Conservation (phyloP, 129 eudicot genomes). For the Flaveria robusta region DNA sequence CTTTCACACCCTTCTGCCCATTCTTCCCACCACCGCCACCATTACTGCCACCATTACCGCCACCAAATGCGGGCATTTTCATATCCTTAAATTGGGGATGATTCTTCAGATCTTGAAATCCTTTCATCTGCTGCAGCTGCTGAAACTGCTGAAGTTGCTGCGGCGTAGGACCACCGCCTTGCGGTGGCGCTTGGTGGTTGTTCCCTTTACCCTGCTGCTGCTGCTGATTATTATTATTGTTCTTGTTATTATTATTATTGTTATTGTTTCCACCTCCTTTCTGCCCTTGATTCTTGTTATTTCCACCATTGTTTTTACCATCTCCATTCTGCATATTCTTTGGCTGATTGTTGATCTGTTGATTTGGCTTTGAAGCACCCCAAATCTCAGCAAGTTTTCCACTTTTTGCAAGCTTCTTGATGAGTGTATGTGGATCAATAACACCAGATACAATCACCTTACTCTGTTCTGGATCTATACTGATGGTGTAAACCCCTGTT, state of each 20-base stretch:
- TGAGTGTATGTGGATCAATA: conserved; percentile 64
- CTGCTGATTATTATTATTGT: conserved; percentile 26
- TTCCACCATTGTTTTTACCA: conserved; percentile 24
- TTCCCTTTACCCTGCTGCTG: conserved; percentile 37
- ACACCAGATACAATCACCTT: conserved; percentile 78
- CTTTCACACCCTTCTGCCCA: conserved; percentile 50
- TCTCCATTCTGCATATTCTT: conserved; percentile 61
- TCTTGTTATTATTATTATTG: conserved; percentile 22
- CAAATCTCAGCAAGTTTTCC: conserved; percentile 83
- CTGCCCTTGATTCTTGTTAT: conserved; percentile 33
- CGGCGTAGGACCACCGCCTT: conserved; percentile 42
- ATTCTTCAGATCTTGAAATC: conserved; percentile 53
- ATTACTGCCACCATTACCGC: conserved; percentile 3
- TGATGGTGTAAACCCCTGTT: conserved; percentile 65
- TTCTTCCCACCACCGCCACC: conserved; percentile 28
- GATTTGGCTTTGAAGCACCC: conserved; percentile 51
- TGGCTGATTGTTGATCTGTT: conserved; percentile 56
- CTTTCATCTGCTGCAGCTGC: conserved; percentile 61
- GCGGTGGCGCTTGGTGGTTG: conserved; percentile 26
- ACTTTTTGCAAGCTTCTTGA: conserved; percentile 70
- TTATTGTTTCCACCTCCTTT: conserved; percentile 35
- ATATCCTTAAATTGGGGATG: conserved; percentile 57
- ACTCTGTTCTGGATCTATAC: conserved; percentile 77
- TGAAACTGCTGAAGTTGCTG: conserved; percentile 48
- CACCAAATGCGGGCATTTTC: conserved; percentile 44